Base-by-base conservation (phyloP, 2,329 filamentous ascomycete genomes). In the Zymoseptoria pseudotritici region DNA sequence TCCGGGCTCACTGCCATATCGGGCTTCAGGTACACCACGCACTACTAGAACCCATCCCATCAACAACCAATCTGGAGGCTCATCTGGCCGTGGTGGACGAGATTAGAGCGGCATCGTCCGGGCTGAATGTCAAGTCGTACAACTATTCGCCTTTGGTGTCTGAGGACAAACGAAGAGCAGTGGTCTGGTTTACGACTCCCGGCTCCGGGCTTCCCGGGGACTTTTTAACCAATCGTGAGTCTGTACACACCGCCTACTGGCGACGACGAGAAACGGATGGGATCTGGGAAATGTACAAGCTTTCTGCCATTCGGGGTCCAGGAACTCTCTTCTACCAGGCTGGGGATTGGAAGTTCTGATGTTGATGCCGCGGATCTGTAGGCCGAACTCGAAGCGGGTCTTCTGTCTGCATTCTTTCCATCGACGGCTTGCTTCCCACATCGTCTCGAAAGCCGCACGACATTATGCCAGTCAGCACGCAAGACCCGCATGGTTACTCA, bases 131-230 rank as follows among this genome's bases (percentile, higher is more conserved):
- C 53, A 36, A 21, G 11, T 29, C 53, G 6, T 55, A 31, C 31
- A 55, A 55, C 29, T 55, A 31, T 42, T 36, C 53, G 8, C 26
- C 53, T 10, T 22, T n/a, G n/a, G 21, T 55, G 24, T n/a, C 31
- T 19, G 26, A 36, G 20, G n/a, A 46, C 6, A 36, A 46, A 22
- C 21, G 19, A 31, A 24, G 24, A 26, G 55, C 49, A 21, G 21
- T 57, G n/a, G 55, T 57, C 20, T 57, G 55, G 55, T 57, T 57
- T 22, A 57, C 55, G 9, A 20, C 21, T 13, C 46, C 46, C 10
- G 55, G 55, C 22, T 52, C 24, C 13, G 55, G 24, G 3, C n/a
- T 36, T 13, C 55, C 55, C n/a, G 26, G 22, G 19, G 55, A 53
- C 17, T 42, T 46, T n/a, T 20, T 17, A 8, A 51, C 46, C 4